Evolutionary conservation across 2,329 filamentous ascomycete genomes (phyloP).

Genomic region (Pyrenophora graminea): DNA sequence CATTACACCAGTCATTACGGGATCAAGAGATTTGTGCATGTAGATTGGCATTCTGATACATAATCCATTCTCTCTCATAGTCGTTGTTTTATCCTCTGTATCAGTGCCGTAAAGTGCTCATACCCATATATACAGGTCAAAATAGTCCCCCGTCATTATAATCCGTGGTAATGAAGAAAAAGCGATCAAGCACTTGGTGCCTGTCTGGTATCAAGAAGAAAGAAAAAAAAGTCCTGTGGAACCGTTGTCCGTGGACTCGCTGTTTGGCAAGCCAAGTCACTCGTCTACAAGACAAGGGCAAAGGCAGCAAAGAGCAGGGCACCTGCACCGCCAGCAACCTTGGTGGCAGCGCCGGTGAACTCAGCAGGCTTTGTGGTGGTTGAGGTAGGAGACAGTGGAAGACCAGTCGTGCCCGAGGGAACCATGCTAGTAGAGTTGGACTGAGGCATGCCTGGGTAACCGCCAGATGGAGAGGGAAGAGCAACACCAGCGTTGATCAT

Average conservation of each 20-base stretch:
- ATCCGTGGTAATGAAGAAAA: background rate
- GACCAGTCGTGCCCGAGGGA: constrained; percentile 22
- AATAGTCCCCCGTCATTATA: too few species aligned
- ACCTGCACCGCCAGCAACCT: constrained; percentile 27
- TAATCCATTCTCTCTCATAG: too few species aligned
- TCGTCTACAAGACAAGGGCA: constrained; percentile 32
- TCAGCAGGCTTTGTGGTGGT: constrained; percentile 18
- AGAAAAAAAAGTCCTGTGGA: constrained; percentile 18
- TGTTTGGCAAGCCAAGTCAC: background rate
- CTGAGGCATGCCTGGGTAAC: constrained; percentile 9
- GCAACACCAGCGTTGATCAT: constrained; percentile 58
- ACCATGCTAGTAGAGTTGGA: constrained; percentile 17
- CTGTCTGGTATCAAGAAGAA: constrained; percentile 25
- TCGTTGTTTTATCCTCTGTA: too few species aligned
- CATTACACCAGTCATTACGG: too few species aligned
- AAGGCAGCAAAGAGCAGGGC: constrained; percentile 30
- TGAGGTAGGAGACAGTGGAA: constrained; percentile 19
- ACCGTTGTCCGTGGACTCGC: background rate
- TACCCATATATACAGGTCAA: too few species aligned
- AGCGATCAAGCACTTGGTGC: constrained; percentile 1
- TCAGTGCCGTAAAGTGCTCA: too few species aligned
- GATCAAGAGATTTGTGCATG: too few species aligned
- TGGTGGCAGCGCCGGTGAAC: constrained; percentile 26
- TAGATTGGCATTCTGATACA: too few species aligned
- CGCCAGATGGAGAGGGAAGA: constrained; percentile 42